phyloP scores from a whole-genome alignment of 2,329 filamentous ascomycete genomes.

The Immersiporthe knoxdaviesiana region DNA sequence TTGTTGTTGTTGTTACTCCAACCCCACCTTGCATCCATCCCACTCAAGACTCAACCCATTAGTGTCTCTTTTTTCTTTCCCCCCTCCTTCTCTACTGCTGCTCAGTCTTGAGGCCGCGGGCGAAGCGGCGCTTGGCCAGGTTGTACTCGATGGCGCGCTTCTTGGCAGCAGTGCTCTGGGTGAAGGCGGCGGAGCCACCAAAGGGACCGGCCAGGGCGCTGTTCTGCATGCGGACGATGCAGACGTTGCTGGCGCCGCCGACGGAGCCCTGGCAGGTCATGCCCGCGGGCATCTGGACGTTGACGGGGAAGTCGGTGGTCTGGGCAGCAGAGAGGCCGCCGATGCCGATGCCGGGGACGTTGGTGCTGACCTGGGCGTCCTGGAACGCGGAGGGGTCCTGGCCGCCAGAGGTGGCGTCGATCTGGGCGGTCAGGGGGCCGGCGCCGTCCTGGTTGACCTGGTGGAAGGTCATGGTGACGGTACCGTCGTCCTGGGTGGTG shows the following conservation, averaged over 20 bases:
- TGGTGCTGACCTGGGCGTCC: slow-evolving; percentile 58
- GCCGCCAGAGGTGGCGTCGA: slow-evolving; percentile 67
- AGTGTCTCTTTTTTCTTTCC: too few species aligned
- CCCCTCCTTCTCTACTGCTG: too few species aligned
- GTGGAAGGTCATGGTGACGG: slow-evolving; percentile 66
- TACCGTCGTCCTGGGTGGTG: slow-evolving; percentile 62
- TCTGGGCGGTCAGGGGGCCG: slow-evolving; percentile 61
- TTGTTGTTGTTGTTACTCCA: background rate
- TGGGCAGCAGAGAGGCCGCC: slow-evolving; percentile 61
- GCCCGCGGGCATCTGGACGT: slow-evolving; percentile 67
- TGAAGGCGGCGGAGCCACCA: slow-evolving; percentile 68
- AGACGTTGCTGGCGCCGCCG: slow-evolving; percentile 64
- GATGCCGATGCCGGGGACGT: slow-evolving; percentile 40
- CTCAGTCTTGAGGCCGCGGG: slow-evolving; percentile 26
- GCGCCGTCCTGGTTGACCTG: slow-evolving; percentile 75
- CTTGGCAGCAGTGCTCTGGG: slow-evolving; percentile 58
- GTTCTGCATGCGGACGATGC: slow-evolving; percentile 68
- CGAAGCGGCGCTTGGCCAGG: slow-evolving; percentile 40
- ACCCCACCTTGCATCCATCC: too few species aligned
- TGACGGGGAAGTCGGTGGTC: slow-evolving; percentile 67
- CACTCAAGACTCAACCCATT: too few species aligned
- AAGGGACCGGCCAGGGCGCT: slow-evolving; percentile 65
- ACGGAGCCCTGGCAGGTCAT: slow-evolving; percentile 67
- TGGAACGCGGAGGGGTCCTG: slow-evolving; percentile 64
- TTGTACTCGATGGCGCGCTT: slow-evolving; percentile 65